A percentile compares a stretch with the other conserved stretches of the same genome.
These are phyloP conservation scores for Kluyveromyces sp. DNA, from an alignment of 1,139 yeast species.

Conservation along the genomic window DNA sequence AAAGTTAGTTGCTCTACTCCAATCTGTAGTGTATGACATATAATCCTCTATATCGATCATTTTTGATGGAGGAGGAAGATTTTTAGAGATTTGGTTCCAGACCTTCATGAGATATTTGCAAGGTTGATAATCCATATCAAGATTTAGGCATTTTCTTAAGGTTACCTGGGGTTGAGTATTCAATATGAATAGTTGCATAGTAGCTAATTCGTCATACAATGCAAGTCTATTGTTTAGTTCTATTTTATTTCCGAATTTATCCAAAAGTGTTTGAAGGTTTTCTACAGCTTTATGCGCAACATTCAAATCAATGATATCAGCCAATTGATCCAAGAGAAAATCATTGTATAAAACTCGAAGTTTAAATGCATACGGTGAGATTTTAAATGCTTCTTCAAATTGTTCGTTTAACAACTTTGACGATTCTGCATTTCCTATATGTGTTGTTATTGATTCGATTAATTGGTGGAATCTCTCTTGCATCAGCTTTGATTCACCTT, in stretches of 20 bases:
- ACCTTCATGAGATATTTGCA: constrained; percentile 23
- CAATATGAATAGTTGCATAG: constrained; percentile 22
- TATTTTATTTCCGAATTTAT: constrained; percentile 17
- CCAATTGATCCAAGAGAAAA: constrained; percentile 8
- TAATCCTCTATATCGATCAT: constrained; percentile 22
- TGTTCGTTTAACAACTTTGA: constrained; percentile 7
- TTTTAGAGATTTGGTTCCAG: constrained; percentile 18
- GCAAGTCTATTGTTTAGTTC: constrained; percentile 17
- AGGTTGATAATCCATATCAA: constrained; percentile 28
- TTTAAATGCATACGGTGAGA: constrained; percentile 8
- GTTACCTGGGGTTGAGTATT: constrained; percentile 20
- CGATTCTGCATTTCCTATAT: not conserved
- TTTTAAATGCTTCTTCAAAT: constrained; percentile 3
- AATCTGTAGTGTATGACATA: constrained; percentile 11
- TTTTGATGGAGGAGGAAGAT: constrained; percentile 19
- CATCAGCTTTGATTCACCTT: constrained; percentile 2
- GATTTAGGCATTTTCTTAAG: constrained; percentile 23
- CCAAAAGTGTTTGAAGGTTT: constrained; percentile 19
- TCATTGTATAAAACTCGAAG: constrained; percentile 7
- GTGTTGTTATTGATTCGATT: not conserved
- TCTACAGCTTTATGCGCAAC: constrained; percentile 13
- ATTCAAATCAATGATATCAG: constrained; percentile 15
- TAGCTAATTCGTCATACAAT: constrained; percentile 17
- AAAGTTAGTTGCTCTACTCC: constrained; percentile 18
- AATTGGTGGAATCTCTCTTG: not conserved